Evolutionary conservation across 1,139 yeast genomes (phyloP).

Genomic region (Meyerozyma guilliermondii): DNA sequence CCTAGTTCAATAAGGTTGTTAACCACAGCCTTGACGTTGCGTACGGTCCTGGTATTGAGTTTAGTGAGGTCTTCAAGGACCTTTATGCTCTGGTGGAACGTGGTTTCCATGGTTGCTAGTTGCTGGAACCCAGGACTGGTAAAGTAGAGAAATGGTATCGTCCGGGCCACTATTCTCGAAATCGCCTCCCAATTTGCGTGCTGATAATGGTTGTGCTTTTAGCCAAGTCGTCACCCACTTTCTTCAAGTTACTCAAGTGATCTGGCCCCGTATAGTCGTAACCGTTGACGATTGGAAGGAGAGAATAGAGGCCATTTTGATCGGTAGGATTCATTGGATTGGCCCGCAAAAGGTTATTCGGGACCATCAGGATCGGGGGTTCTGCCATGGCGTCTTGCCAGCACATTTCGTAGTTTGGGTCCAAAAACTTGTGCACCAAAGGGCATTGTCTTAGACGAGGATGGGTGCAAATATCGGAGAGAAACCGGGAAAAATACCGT

Average conservation of each 20-base stretch:
- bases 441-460: constrained; percentile 23
- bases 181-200: constrained; percentile 19
- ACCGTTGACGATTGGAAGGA: constrained; percentile 33
- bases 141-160: constrained; percentile 7
- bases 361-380: constrained; percentile 40
- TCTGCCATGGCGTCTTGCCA: constrained; percentile 46
- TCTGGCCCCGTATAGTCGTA: constrained; percentile 26
- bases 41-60: constrained; percentile 27
- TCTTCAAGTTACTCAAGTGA: constrained; percentile 27
- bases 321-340: constrained; percentile 44
- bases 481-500: constrained; percentile 33
- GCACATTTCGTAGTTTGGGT: constrained; percentile 44
- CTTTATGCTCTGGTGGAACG: constrained; percentile 30
- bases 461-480: constrained; percentile 30
- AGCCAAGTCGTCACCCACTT: constrained; percentile 33
- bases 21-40: constrained; percentile 25
- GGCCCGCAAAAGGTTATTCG: constrained; percentile 35
- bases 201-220: constrained; percentile 15
- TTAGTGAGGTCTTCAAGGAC: constrained; percentile 30
- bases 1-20: constrained; percentile 38
- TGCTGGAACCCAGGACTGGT: neutral
- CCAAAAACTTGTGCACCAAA: constrained; percentile 39
- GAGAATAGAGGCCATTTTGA: constrained; percentile 41
- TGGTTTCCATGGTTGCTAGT: constrained; percentile 6
- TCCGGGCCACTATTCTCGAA: constrained; percentile 23